Base-by-base conservation (phyloP, 805 yeast species). In the Candida parachauliodes region DNA sequence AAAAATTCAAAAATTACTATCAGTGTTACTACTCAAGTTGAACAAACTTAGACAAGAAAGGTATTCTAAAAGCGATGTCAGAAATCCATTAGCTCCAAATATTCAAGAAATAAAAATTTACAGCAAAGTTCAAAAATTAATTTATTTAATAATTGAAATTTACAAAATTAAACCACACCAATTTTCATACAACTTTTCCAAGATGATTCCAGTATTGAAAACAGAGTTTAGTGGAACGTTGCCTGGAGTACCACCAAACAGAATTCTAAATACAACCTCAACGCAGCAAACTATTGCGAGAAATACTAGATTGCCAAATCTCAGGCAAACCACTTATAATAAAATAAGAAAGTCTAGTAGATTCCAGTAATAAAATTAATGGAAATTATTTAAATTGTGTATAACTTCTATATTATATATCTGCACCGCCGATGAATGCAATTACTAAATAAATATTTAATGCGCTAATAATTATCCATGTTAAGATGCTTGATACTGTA, bases 161-260 rank as follows among this genome's bases (percentile, higher is more conserved):
- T 46, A 59, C 32, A 51, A 58, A n/a, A 41, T 60, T 2, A 38
- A 44, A 4, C 59, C 60, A 12, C 48, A 46, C 16, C 46, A 43
- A 14, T 48, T 66, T 28, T 44, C 61, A n/a, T 39, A 57, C 19
- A 48, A 52, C 17, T 52, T 65, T 36, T 62, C 68, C 30, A 58
- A 63, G 28, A 60, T 59, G 17, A 55, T 89, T 32, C 95, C 96
- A 1, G 81, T 84, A 0, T 69, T 84, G 40, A 79, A 79, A 53
- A 75, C 80, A 17, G 86, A 81, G 46, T 88, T 86, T 52, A 63
- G 75, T 25, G 97, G 97, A 32, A 72, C 83, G 1, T 69, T 89
- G 51, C 96, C 96, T 1, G 83, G 85, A 2, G 55, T 70, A 3
- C 48, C 70, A 28, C 44, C 62, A 22, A 38, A 51, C 10, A 51